Conservation (phyloP, 176 grass and related monocot genomes). For the bread wheat (Triticum aestivum) region DNA sequence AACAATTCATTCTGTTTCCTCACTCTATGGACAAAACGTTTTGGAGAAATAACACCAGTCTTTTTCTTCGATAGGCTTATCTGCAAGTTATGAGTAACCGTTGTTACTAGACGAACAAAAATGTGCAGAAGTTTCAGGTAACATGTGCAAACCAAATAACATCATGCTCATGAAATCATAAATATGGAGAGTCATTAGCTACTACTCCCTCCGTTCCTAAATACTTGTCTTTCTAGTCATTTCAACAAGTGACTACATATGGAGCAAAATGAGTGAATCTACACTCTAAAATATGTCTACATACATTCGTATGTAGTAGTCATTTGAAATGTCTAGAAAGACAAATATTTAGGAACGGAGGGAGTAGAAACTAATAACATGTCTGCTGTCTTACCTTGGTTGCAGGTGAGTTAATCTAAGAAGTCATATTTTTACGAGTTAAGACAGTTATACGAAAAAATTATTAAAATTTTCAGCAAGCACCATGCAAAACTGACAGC, state of each 20-base stretch:
- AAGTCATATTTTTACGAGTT: slow-evolving; percentile 6
- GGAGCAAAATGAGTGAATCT: no score
- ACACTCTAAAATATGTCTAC: no score
- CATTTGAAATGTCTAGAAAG: no score
- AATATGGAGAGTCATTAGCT: background rate
- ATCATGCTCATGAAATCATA: background rate
- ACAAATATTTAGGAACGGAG: no score
- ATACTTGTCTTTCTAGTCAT: no score
- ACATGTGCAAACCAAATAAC: background rate
- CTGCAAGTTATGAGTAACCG: slow-evolving; percentile 29
- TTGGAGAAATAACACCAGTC: slow-evolving; percentile 88
- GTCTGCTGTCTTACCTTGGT: slow-evolving; percentile 12
- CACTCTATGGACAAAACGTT: slow-evolving; percentile 84
- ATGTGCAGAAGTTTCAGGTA: background rate
- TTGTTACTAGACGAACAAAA: slow-evolving; percentile 9
- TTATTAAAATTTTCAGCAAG: background rate
- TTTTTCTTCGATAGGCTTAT: slow-evolving; percentile 92
- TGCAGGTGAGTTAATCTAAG: slow-evolving; percentile 19
- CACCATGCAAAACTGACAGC: background rate
- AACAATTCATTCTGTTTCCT: slow-evolving; percentile 93
- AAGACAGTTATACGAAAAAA: background rate
- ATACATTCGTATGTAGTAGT: no score
- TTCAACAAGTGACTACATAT: no score
- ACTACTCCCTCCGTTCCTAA: background rate
- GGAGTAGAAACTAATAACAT: background rate